Conservation (phyloP, 2,329 filamentous ascomycete genomes). For the Colletotrichum zoysiae region DNA sequence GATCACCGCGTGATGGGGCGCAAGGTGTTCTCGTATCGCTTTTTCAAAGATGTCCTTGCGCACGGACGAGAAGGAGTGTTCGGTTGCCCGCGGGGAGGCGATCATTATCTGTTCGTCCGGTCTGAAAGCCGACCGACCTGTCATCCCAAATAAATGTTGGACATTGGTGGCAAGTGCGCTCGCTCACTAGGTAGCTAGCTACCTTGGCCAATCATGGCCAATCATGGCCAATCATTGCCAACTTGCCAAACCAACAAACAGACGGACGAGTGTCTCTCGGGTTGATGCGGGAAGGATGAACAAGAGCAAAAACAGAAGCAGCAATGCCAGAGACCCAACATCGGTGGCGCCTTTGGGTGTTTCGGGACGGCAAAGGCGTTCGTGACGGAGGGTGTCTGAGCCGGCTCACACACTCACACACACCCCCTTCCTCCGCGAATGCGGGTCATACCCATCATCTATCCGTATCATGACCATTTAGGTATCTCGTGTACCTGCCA, state of each 20-base stretch:
- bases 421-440: not conserved
- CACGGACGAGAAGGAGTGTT: constrained; percentile 3
- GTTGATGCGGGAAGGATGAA: not conserved
- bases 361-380: constrained; percentile 16
- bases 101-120: constrained; percentile 2
- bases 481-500: not conserved
- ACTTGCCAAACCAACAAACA: not conserved
- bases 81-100: not conserved
- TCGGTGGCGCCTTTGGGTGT: constrained; percentile 31
- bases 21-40: constrained; percentile 1
- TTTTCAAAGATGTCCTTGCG: not conserved
- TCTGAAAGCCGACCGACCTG: constrained; percentile 7
- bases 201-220: not conserved
- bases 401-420: not conserved
- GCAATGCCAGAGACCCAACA: not conserved
- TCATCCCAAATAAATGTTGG: constrained; percentile 1
- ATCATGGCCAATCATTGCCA: not conserved
- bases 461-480: too few species aligned
- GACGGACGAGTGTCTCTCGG: not conserved
- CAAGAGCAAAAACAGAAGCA: not conserved
- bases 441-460: too few species aligned
- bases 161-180: not conserved
- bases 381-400: not conserved
- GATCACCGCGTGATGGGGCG: constrained; percentile 1
- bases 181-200: not conserved